These are phyloP conservation scores for Beauveria australis DNA, from an alignment of 2,329 filamentous ascomycete genomes.

Conservation along the genomic window DNA sequence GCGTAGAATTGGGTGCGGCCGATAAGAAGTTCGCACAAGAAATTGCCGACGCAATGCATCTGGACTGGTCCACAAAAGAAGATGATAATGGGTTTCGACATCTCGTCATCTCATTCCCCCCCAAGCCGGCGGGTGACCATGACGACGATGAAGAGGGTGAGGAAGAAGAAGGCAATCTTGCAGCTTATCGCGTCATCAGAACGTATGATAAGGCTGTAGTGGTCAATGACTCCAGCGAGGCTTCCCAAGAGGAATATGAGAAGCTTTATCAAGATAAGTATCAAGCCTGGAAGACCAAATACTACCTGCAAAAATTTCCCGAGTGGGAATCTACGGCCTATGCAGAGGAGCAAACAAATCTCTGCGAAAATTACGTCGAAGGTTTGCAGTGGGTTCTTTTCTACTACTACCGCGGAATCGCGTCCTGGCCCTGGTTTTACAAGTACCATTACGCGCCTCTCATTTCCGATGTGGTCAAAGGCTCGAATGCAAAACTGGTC, in stretches of 20 bases:
- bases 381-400: constrained; percentile 96
- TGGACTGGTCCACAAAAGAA: constrained; percentile 50
- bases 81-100: constrained; percentile 48
- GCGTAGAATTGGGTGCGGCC: constrained; percentile 62
- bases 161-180: constrained; percentile 73
- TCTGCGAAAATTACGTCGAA: constrained; percentile 95
- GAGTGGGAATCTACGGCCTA: constrained; percentile 78
- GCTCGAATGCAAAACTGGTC: constrained; percentile 76
- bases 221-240: constrained; percentile 68
- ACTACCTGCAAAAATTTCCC: constrained; percentile 82
- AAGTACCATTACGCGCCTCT: constrained; percentile 94
- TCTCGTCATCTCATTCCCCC: constrained; percentile 42
- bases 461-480: constrained; percentile 92
- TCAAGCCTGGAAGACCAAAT: constrained; percentile 84
- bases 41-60: constrained; percentile 56
- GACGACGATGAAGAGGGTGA: constrained; percentile 50
- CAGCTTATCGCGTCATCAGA: constrained; percentile 76
- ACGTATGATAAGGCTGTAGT: constrained; percentile 87
- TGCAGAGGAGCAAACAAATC: constrained; percentile 62
- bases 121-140: constrained; percentile 43
- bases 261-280: constrained; percentile 88
- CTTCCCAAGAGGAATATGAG: constrained; percentile 71
- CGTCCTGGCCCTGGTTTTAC: constrained; percentile 98
- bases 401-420: constrained; percentile 96
- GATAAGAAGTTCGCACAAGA: constrained; percentile 93